Evolutionary conservation across 2,329 filamentous ascomycete genomes (phyloP), one percentile per base, ranked within the genome.

Genomic region (Chaetoscypha palmicola): DNA sequence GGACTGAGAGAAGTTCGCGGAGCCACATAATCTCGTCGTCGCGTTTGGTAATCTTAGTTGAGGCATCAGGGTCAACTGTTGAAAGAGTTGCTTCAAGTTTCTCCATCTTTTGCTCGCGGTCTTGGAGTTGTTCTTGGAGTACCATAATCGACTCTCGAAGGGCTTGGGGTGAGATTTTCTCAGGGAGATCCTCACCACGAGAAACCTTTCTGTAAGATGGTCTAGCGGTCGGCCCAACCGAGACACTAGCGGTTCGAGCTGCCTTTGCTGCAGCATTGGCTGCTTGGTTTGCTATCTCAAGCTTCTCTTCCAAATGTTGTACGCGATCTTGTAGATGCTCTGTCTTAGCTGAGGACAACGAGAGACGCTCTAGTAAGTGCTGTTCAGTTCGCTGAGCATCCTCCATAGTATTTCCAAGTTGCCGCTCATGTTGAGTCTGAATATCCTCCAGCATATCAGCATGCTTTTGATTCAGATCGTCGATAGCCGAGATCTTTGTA

Each of bases 1-100:
- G 81, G 16, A 97, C 90, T 23, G 84, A 86, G 20, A 98, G 79
- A 30, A 98, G 78, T 65, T 98, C 92, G 45, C 92, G 86, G 21
- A 98, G 73, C 91, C 92, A 98, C 54, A 73, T 82, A 51, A 97
- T 95, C 64, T 98, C 92, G 21, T 91, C 89, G 52, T 97, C 89
- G 28, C 86, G 84, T 66, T 96, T 94, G 54, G 87, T 83, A 56
- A 97, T 79, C 68, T 92, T 95, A 39, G 70, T 74, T 2, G 85
- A 77, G 0, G 87, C 83, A 31, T 95, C 85, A 7, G 81, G 82
- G 56, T 94, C 88, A 2, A 83, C 66, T 47, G 77, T 74, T 14
- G 77, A 68, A 5, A 89, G 70, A 41, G 81, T 73, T 41, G 81
- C 76, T 65, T 95, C 87, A 10, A 97, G 81, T 50, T 83, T 79